Evolutionary conservation across 495 filamentous ascomycete genomes (phyloP).

Genomic region (Sabuloglossum arenarium): DNA sequence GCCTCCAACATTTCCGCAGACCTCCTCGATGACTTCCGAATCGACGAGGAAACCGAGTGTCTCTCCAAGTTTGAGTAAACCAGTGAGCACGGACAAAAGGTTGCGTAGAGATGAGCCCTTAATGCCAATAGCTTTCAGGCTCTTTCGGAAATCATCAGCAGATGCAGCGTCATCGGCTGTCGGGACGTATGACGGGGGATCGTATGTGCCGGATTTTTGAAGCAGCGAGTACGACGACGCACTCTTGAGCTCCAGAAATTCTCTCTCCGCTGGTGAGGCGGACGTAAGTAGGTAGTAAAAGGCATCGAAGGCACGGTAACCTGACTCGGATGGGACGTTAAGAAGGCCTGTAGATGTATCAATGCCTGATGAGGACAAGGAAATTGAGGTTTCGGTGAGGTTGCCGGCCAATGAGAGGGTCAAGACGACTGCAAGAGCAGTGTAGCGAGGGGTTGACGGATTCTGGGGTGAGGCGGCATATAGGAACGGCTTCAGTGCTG

Average conservation of each 20-base stretch:
- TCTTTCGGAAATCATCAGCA: conserved; percentile 74
- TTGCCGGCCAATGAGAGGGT: conserved; percentile 65
- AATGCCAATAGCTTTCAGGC: conserved; percentile 77
- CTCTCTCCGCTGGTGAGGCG: conserved; percentile 71
- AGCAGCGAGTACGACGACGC: conserved; percentile 59
- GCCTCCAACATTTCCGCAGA: conserved; percentile 78
- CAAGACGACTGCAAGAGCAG: conserved; percentile 58
- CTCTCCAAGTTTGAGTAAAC: conserved; percentile 78
- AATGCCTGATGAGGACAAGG: conserved; percentile 71
- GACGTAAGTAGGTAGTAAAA: conserved; percentile 93
- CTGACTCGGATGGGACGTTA: conserved; percentile 54
- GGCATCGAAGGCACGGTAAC: conserved; percentile 90
- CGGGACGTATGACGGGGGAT: conserved; percentile 74
- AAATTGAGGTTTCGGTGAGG: conserved; percentile 50
- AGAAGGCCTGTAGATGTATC: conserved; percentile 67
- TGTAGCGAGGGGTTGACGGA: conserved; percentile 63
- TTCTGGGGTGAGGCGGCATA: conserved; percentile 76
- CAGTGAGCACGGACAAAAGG: conserved; percentile 66
- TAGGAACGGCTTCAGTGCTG: conserved; percentile 66
- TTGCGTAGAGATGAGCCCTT: conserved; percentile 63
- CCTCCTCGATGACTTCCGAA: conserved; percentile 60
- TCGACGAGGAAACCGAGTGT: conserved; percentile 71
- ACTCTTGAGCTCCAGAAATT: conserved; percentile 73
- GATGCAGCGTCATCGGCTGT: conserved; percentile 84
- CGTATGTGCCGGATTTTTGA: conserved; percentile 63